Conservation (phyloP, 2,329 filamentous ascomycete genomes). For the Clonostachys rhizophaga region DNA sequence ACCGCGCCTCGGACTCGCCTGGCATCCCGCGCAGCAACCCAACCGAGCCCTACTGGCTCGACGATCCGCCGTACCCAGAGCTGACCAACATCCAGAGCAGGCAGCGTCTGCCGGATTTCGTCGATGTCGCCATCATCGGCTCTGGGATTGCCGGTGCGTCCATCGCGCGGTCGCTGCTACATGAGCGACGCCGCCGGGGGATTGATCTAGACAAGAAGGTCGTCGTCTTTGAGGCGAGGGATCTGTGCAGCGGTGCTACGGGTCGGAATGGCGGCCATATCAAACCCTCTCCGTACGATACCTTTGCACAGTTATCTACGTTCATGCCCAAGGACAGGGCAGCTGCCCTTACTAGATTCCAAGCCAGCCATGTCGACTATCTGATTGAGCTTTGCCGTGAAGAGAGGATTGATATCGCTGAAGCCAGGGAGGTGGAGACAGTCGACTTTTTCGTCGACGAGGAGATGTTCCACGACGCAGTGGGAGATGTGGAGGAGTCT, state of each 20-base stretch:
- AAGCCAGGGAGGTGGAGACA: conserved; percentile 10
- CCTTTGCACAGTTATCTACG: conserved; percentile 23
- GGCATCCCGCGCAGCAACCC: conserved; percentile 13
- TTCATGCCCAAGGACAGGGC: conserved; percentile 22
- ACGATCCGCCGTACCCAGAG: conserved; percentile 11
- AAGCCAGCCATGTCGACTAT: neutral
- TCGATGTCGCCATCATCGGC: conserved; percentile 18
- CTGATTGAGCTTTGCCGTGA: conserved; percentile 15
- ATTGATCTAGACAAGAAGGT: conserved; percentile 7
- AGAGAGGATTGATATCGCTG: conserved; percentile 4
- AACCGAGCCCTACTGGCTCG: conserved; percentile 16
- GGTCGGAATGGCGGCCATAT: conserved; percentile 17
- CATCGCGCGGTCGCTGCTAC: conserved; percentile 13
- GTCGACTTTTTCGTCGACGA: conserved; percentile 12
- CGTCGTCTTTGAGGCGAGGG: conserved; percentile 17
- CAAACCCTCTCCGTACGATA: conserved; percentile 10
- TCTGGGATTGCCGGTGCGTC: conserved; percentile 22
- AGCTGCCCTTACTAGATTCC: conserved; percentile 16
- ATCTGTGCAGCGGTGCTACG: conserved; percentile 18
- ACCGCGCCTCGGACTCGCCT: conserved; percentile 3
- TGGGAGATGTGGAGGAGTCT: neutral
- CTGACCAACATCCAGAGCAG: conserved; percentile 13
- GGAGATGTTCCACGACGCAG: conserved; percentile 6
- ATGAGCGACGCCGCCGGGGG: neutral
- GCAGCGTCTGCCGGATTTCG: conserved; percentile 5